Conservation (phyloP, 2,329 filamentous ascomycete genomes). For the Trichoderma simmonsii region DNA sequence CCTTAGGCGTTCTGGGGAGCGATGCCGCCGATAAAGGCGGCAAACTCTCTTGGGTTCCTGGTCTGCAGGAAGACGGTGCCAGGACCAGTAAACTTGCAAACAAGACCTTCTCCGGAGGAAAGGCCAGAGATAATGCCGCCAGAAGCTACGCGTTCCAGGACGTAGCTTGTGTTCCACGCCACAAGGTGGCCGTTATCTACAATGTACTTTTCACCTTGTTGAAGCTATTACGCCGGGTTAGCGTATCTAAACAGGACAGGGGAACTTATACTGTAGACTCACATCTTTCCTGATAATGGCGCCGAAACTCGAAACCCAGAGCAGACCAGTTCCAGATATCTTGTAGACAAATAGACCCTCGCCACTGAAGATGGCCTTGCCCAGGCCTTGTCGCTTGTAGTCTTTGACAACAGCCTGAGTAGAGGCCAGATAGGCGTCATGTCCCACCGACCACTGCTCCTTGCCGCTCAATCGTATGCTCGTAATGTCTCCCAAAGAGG, state of each 20-base stretch:
- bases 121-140: conserved; percentile 91
- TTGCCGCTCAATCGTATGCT: conserved; percentile 69
- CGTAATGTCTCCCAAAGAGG: conserved; percentile 79
- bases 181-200: conserved; percentile 92
- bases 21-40: conserved; percentile 51
- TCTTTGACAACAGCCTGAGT: conserved; percentile 88
- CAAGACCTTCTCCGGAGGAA: conserved; percentile 78
- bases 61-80: conserved; percentile 93
- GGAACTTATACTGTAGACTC: conserved; percentile 37
- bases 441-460: conserved; percentile 79
- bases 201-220: conserved; percentile 78
- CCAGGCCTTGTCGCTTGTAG: conserved; percentile 78
- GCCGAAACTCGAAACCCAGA: conserved; percentile 92
- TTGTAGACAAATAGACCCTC: conserved; percentile 91
- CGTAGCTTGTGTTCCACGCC: conserved; percentile 95
- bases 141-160: conserved; percentile 83
- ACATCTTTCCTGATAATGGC: conserved; percentile 95
- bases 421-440: conserved; percentile 79
- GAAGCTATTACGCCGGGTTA: conserved; percentile 38
- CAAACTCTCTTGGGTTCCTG: conserved; percentile 67
- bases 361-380: conserved; percentile 90
- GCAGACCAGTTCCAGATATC: conserved; percentile 72
- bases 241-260: not conserved
- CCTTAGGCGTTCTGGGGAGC: conserved; percentile 31
- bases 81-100: conserved; percentile 90